phyloP scores from a whole-genome alignment of 805 yeast species.

The Maudiozyma serrabonitensis region DNA sequence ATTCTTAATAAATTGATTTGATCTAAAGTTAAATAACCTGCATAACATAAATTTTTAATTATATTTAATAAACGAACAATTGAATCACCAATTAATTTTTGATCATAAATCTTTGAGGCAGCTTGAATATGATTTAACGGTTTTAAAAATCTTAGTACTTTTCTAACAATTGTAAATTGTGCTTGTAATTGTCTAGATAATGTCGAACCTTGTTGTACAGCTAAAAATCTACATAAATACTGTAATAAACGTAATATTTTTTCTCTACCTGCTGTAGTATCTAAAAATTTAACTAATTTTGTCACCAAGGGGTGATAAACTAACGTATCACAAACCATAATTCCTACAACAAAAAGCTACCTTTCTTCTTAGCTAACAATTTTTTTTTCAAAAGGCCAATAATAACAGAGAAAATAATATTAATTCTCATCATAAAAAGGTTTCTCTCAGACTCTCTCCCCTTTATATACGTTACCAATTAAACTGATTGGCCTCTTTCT shows the following conservation, averaged over 20 bases:
- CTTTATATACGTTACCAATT: too few species aligned
- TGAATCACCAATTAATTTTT: constrained; percentile 52
- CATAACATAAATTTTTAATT: constrained; percentile 49
- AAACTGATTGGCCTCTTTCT: not conserved
- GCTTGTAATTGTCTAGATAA: constrained; percentile 47
- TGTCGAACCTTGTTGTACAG: constrained; percentile 42
- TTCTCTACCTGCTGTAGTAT: constrained; percentile 66
- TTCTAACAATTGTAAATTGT: constrained; percentile 63
- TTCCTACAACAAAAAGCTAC: too few species aligned
- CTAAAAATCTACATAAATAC: constrained; percentile 65
- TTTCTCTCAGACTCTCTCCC: too few species aligned
- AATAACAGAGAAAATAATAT: too few species aligned
- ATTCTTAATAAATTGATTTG: constrained; percentile 48
- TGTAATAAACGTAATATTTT: constrained; percentile 53
- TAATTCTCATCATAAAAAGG: too few species aligned
- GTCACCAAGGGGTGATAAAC: constrained; percentile 48
- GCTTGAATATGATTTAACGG: constrained; percentile 63
- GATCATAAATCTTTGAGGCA: constrained; percentile 58
- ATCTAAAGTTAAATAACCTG: constrained; percentile 55
- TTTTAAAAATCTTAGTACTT: constrained; percentile 75
- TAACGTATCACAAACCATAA: constrained; percentile 58
- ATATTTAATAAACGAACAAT: constrained; percentile 29
- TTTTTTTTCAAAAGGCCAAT: too few species aligned
- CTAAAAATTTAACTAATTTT: constrained; percentile 52
- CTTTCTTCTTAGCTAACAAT: too few species aligned